A percentile compares a stretch with the other conserved stretches of the same genome.
phyloP scores from a whole-genome alignment of 495 filamentous ascomycete genomes.

The Trichoderma virens region DNA sequence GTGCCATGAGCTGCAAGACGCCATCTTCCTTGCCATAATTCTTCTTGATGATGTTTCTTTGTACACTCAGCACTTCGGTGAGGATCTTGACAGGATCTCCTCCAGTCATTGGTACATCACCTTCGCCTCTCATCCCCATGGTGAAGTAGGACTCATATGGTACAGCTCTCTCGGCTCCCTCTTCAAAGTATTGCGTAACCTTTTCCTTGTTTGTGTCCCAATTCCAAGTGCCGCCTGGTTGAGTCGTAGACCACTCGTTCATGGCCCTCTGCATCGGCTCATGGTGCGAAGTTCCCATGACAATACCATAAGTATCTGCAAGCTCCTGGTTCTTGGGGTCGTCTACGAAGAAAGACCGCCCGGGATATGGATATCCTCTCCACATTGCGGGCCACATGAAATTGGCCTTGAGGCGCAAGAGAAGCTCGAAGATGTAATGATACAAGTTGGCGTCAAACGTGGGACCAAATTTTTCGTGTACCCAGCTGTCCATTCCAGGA shows the following conservation, averaged over 20 bases:
- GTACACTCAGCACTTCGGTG: constrained; percentile 44
- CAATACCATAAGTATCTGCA: constrained; percentile 65
- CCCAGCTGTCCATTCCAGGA: constrained; percentile 63
- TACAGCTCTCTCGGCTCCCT: constrained; percentile 57
- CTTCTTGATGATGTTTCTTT: constrained; percentile 48
- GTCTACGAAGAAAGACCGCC: constrained; percentile 61
- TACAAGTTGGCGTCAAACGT: constrained; percentile 60
- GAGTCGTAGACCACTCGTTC: constrained; percentile 54
- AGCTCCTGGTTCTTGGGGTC: constrained; percentile 59
- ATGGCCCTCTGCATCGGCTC: constrained; percentile 68
- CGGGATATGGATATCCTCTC: constrained; percentile 22
- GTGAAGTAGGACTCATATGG: constrained; percentile 57
- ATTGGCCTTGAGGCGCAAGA: constrained; percentile 62
- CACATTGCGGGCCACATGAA: constrained; percentile 71
- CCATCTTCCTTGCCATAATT: constrained; percentile 47
- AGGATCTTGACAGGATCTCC: constrained; percentile 49
- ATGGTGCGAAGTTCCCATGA: constrained; percentile 64
- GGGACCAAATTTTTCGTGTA: constrained; percentile 42
- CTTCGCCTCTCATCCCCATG: constrained; percentile 65
- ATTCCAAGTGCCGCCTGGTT: constrained; percentile 54
- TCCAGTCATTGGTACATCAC: constrained; percentile 53
- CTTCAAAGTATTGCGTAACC: constrained; percentile 58
- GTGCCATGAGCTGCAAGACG: constrained; percentile 64
- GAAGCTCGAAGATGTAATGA: constrained; percentile 60
- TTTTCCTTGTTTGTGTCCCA: constrained; percentile 59